These are phyloP conservation scores for Ophiorrhiza pumila DNA, from an alignment of 257 asterid genomes.

Conservation along the genomic window DNA sequence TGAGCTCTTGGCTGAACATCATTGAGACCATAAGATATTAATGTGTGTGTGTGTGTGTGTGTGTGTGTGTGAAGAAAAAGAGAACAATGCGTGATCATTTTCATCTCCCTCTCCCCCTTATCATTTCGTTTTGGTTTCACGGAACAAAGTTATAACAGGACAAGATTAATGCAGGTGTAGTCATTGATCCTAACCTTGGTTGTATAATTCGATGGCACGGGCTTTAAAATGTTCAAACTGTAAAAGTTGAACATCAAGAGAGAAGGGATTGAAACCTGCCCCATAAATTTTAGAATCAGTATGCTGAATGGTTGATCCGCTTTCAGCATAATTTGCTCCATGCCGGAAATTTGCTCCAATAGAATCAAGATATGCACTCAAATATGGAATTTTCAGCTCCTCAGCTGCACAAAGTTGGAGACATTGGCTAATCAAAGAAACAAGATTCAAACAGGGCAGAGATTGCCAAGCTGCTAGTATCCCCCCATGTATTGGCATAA, in stretches of 20 bases:
- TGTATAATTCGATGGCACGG: slow-evolving; percentile 9
- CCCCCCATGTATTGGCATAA: no score
- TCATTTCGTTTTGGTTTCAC: neutral
- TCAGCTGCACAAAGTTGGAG: slow-evolving; percentile 22
- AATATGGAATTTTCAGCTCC: slow-evolving; percentile 18
- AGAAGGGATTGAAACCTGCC: slow-evolving; percentile 19
- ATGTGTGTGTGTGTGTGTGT: no score
- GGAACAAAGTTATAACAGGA: neutral
- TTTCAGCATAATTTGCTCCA: slow-evolving; percentile 28
- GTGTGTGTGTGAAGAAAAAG: no score
- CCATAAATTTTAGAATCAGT: slow-evolving; percentile 13
- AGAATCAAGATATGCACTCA: slow-evolving; percentile 30
- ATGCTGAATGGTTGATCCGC: slow-evolving; percentile 26
- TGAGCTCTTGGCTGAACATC: neutral
- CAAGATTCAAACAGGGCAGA: neutral
- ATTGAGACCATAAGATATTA: no score
- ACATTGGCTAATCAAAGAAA: neutral
- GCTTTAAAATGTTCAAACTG: slow-evolving; percentile 29
- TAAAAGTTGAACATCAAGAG: slow-evolving; percentile 20
- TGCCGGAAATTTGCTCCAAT: slow-evolving; percentile 19
- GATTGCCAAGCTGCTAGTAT: neutral
- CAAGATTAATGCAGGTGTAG: neutral
- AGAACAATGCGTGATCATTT: no score
- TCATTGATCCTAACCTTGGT: slow-evolving; percentile 3
- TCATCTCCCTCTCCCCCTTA: neutral